These are phyloP conservation scores for Ceratocystis smalleyi DNA, from an alignment of 2,329 filamentous ascomycete species.

Conservation along the genomic window DNA sequence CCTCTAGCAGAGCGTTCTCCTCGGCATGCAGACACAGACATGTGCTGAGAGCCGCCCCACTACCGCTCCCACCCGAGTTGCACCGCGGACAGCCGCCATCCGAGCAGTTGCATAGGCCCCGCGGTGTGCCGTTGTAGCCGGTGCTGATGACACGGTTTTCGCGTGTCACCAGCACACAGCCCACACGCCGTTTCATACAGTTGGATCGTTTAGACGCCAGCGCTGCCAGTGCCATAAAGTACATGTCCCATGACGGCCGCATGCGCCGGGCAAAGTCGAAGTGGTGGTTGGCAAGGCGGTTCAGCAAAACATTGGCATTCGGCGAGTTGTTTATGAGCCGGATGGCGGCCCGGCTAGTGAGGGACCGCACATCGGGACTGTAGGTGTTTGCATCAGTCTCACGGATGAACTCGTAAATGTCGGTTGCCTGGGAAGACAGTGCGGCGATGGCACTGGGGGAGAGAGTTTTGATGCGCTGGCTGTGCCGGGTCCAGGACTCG, in stretches of 20 bases:
- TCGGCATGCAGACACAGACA: constrained; percentile 97
- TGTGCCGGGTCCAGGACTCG: constrained; percentile 68
- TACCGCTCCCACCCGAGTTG: constrained; percentile 50
- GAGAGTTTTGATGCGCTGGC: constrained; percentile 27
- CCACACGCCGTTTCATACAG: constrained; percentile 95
- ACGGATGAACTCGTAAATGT: constrained; percentile 40
- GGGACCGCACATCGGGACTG: constrained; percentile 46
- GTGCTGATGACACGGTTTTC: constrained; percentile 81
- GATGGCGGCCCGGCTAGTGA: constrained; percentile 69
- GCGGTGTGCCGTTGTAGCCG: constrained; percentile 94
- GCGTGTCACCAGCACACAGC: constrained; percentile 72
- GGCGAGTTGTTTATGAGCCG: constrained; percentile 74
- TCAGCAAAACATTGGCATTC: constrained; percentile 54
- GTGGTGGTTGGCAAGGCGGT: constrained; percentile 57
- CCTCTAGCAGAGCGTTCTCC: constrained; percentile 91
- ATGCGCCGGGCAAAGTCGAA: constrained; percentile 65
- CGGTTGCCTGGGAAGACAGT: constrained; percentile 19
- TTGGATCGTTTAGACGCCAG: constrained; percentile 82
- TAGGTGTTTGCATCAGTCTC: constrained; percentile 64
- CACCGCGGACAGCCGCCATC: constrained; percentile 83
- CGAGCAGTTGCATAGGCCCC: constrained; percentile 75
- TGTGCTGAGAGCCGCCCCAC: constrained; percentile 61
- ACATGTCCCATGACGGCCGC: constrained; percentile 85
- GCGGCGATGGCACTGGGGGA: constrained; percentile 17
- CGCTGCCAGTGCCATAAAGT: constrained; percentile 94